Percentiles rank a stretch among this genome's conserved stretches.
Conservation (phyloP, 495 filamentous ascomycete genomes). For the Tuber indicum region DNA sequence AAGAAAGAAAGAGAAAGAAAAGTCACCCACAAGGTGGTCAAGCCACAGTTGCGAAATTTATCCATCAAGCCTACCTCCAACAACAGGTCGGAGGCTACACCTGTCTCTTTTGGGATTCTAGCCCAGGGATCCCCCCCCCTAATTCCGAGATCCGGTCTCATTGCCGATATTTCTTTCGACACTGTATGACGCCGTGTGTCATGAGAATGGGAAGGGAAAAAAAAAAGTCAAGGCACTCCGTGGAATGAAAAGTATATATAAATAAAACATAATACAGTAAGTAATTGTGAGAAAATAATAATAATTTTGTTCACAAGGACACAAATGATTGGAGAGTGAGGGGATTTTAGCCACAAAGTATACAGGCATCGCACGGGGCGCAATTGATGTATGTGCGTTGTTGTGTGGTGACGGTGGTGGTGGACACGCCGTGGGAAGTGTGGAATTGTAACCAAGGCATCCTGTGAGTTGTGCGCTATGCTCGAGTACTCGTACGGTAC, state of each 20-base stretch:
- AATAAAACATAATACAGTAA: not conserved
- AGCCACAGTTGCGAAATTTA: conserved; percentile 21
- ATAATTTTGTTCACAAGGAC: not conserved
- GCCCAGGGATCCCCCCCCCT: not conserved
- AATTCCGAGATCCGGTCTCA: conserved; percentile 21
- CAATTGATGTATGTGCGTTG: conserved; percentile 34
- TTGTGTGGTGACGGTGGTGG: conserved; percentile 13
- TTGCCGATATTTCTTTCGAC: conserved; percentile 34
- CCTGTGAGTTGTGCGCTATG: not conserved
- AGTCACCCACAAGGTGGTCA: not conserved
- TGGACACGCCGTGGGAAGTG: not conserved
- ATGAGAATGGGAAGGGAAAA: conserved; percentile 17
- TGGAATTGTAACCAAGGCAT: not conserved
- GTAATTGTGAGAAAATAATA: not conserved
- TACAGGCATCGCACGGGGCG: conserved; percentile 37
- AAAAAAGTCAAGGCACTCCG: not conserved
- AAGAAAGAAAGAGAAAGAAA: conserved; percentile 26
- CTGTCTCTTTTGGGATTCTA: not conserved
- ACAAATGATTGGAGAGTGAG: not conserved
- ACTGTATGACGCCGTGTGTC: conserved; percentile 37
- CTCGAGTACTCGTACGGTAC: too few relatives aligned
- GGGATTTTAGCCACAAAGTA: not conserved
- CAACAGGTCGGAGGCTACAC: conserved; percentile 28
- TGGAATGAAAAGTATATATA: not conserved
- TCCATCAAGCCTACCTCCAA: conserved; percentile 15